These are phyloP conservation scores for Chamaecyparis obtusa DNA, from an alignment of 75 land plant genomes.

Conservation along the genomic window DNA sequence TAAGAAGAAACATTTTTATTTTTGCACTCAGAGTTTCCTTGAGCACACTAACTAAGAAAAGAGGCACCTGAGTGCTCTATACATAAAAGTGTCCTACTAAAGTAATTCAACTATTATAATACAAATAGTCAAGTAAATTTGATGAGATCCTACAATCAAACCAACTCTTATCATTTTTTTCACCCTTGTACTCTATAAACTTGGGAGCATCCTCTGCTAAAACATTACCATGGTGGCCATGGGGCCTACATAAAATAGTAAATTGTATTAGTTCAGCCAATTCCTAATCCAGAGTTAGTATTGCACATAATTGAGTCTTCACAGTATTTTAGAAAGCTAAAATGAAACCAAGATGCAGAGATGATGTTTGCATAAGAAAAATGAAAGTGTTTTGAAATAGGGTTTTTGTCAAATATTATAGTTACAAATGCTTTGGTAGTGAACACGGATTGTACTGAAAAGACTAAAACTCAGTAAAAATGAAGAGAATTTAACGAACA, in stretches of 20 bases:
- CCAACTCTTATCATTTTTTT: slow-evolving; percentile 37
- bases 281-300: not conserved
- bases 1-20: no score
- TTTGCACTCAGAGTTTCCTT: no score
- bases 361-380: not conserved
- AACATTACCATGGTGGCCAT: slow-evolving; percentile 95
- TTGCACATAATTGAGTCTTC: not conserved
- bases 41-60: no score
- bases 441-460: no score
- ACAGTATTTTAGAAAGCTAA: not conserved
- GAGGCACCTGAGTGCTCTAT: no score
- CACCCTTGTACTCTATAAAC: slow-evolving; percentile 33
- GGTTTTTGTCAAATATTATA: no score
- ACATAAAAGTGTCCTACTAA: no score
- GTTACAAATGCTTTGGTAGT: no score
- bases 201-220: slow-evolving; percentile 90
- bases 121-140: slow-evolving; percentile 87
- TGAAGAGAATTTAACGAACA: no score
- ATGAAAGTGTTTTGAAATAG: no score
- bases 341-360: not conserved
- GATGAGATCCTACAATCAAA: slow-evolving; percentile 60
- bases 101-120: no score
- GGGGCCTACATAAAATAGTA: slow-evolving; percentile 56
- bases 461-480: no score
- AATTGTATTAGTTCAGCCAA: not conserved